Evolutionary conservation across 768 basidiomycete genomes (phyloP).

Genomic region (Russula compacta): DNA sequence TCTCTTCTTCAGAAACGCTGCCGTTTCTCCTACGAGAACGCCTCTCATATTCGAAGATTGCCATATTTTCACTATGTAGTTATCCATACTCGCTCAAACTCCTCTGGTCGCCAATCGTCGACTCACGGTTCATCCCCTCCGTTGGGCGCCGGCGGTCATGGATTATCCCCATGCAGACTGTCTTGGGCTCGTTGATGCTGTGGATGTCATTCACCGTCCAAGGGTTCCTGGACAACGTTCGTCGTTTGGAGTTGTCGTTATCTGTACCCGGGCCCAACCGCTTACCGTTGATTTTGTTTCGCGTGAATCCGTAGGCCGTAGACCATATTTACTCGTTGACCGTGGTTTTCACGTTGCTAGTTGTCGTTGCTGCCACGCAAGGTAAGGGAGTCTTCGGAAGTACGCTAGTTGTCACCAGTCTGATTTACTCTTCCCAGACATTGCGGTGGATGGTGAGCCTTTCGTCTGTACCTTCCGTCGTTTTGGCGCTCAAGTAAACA

Average conservation of each 20-base stretch:
- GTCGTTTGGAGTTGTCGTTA: conserved; percentile 22
- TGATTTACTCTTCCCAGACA: conserved; percentile 47
- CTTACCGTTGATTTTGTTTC: neutral
- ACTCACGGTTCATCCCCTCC: conserved; percentile 72
- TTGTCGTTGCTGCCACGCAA: conserved; percentile 97
- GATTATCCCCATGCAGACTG: conserved; percentile 95
- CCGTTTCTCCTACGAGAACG: conserved; percentile 95
- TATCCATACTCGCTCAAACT: conserved; percentile 97
- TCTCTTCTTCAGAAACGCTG: conserved; percentile 73
- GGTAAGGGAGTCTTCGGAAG: conserved; percentile 36
- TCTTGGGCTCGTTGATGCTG: conserved; percentile 78
- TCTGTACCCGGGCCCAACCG: neutral
- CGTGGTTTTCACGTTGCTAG: conserved; percentile 78
- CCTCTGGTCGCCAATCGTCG: conserved; percentile 95
- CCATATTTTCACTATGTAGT: conserved; percentile 82
- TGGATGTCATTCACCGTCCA: conserved; percentile 69
- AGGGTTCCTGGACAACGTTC: conserved; percentile 67
- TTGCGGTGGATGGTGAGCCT: conserved; percentile 86
- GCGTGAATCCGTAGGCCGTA: conserved; percentile 48
- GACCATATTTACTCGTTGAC: conserved; percentile 75
- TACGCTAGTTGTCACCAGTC: conserved; percentile 15
- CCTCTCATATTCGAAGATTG: conserved; percentile 94
- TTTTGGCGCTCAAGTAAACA: conserved; percentile 28
- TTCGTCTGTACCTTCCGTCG: conserved; percentile 26
- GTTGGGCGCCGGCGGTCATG: conserved; percentile 92